A percentile compares a stretch with the other conserved stretches of the same genome.
These are phyloP conservation scores for Zostera marina DNA, from an alignment of 116 monocot genomes.

Conservation along the genomic window DNA sequence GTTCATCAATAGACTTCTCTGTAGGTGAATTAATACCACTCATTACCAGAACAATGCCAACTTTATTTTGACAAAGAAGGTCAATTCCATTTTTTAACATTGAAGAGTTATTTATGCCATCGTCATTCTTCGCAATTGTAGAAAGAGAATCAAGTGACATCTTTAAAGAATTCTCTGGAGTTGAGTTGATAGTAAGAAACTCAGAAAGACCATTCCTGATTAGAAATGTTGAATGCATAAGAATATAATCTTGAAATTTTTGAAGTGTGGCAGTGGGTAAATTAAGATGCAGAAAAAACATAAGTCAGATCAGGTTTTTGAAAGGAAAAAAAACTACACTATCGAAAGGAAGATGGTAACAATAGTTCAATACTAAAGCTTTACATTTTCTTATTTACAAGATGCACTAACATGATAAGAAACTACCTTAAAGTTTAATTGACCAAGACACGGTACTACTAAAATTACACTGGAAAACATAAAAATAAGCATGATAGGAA, in stretches of 20 bases:
- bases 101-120: background rate
- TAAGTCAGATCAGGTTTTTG: no score
- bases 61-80: slow-evolving; percentile 7
- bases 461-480: no score
- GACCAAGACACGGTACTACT: no score
- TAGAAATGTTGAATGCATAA: slow-evolving; percentile 1
- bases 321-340: background rate
- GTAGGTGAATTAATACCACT: background rate
- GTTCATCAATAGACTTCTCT: background rate
- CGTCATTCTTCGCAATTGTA: background rate
- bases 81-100: slow-evolving; percentile 4
- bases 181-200: background rate
- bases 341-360: background rate
- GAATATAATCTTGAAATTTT: background rate
- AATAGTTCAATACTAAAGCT: background rate
- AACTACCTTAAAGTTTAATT: no score
- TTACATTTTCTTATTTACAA: background rate
- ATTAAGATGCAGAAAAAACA: no score
- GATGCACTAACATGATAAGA: background rate
- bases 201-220: slow-evolving; percentile 4
- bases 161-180: background rate
- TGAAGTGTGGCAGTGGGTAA: background rate
- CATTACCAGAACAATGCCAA: slow-evolving; percentile 9
- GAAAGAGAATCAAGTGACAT: slow-evolving; percentile 1
- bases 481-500: no score